Base-by-base conservation (phyloP, 805 yeast species). In the Zygoascus tannicola region DNA sequence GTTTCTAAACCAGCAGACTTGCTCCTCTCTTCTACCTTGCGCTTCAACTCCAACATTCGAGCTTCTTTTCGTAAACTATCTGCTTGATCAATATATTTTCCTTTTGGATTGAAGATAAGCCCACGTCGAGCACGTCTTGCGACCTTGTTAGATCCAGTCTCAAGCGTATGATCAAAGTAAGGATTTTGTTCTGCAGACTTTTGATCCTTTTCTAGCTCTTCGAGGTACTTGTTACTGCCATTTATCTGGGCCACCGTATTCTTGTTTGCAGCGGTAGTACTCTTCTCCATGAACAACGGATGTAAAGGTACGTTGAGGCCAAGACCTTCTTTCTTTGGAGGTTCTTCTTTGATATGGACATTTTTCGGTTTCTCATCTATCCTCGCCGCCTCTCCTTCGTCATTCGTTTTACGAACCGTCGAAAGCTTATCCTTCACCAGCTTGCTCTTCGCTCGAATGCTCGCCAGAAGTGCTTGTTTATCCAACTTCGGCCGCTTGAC, bases 81-180 rank as follows among this genome's bases (percentile, higher is more conserved):
- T 0, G 78, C 88, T 44, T 67, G 60, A 34, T 66, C 70, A 1
- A 80, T 69, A 53, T 68, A 80, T 55, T 77, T 83, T 2, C 95
- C 95, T 34, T 70, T 68, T 28, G 68, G 73, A 53, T 74, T 78
- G 53, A 85, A 76, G 14, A 58, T 59, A 35, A 81, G 60, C 2
- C 68, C 71, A 42, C 75, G 57, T 15, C 56, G 56, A 15, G 38
- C 38, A 4, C 54, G 40, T 5, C 36, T 23, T 5, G 38, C 48
- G 12, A 52, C 33, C n/a, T 23, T 42, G 7, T 40, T 21, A 2
- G 22, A 14, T 8, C 30, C 30, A 8, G 10, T 12, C 7, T 5
- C 42, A 10, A 48, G 36, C 10, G 45, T 32, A 3, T 57, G 57
- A 47, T 60, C 66, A 38, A 59, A 57, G 46, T 67, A 69, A 10